Percentiles rank a stretch among this genome's conserved stretches.
Conservation (phyloP, 1,284 basidiomycete species). For the Pseudozyma pruni region DNA sequence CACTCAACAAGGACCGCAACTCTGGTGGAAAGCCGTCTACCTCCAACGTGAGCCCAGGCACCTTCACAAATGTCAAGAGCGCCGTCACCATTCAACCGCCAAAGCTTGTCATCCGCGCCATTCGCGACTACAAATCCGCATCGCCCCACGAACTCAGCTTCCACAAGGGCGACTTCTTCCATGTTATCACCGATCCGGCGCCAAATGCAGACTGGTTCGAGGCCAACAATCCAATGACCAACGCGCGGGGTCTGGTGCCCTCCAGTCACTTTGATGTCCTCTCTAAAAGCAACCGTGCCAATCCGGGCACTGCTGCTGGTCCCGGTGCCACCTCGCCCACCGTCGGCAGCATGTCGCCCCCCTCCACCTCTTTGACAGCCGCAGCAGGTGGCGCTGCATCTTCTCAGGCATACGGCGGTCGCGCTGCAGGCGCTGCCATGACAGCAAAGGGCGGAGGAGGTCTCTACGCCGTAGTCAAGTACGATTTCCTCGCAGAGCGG, state of each 20-base stretch:
- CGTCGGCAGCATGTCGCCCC: conserved; percentile 41
- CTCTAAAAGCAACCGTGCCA: conserved; percentile 55
- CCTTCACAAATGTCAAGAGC: conserved; percentile 51
- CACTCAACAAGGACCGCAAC: conserved; percentile 60
- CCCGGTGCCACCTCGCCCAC: conserved; percentile 37
- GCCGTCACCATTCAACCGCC: conserved; percentile 73
- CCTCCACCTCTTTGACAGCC: conserved; percentile 5
- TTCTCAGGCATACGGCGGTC: conserved; percentile 36
- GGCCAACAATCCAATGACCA: conserved; percentile 80
- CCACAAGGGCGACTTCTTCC: conserved; percentile 95
- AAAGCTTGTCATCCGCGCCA: conserved; percentile 93
- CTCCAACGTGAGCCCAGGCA: conserved; percentile 23
- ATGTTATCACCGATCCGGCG: conserved; percentile 81
- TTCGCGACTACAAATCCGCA: conserved; percentile 76
- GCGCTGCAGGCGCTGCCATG: conserved; percentile 46
- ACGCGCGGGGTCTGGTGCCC: conserved; percentile 90
- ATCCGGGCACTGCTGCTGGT: conserved; percentile 27
- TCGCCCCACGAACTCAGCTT: conserved; percentile 90
- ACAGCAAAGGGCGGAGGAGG: conserved; percentile 63
- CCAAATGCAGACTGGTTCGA: conserved; percentile 69
- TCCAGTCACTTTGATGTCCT: conserved; percentile 78
- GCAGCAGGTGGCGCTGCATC: conserved; percentile 8
- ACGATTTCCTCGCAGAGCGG: conserved; percentile 93
- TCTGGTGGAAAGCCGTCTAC: conserved; percentile 47
- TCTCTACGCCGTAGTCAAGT: conserved; percentile 89